Percentiles rank a stretch among this genome's conserved stretches.
phyloP scores from a whole-genome alignment of 164 flowering plant species.

The Euptelea pleiosperma region DNA sequence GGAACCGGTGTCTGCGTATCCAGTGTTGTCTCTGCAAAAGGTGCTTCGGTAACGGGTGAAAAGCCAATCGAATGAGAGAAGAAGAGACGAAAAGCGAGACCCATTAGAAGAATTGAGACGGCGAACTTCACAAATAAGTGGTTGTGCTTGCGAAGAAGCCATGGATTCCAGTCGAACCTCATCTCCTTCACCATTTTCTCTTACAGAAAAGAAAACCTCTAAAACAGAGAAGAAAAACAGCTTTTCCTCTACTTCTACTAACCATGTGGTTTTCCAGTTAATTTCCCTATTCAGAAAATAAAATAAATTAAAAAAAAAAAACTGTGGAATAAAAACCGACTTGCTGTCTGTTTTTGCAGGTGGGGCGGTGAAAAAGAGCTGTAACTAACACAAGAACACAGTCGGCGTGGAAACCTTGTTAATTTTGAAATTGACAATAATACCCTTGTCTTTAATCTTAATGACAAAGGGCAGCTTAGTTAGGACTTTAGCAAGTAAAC shows the following conservation, averaged over 20 bases:
- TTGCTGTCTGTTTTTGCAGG: too few species aligned
- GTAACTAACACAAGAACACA: too few species aligned
- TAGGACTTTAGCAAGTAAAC: too few species aligned
- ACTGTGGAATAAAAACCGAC: too few species aligned
- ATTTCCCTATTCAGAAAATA: too few species aligned
- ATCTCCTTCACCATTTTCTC: slow-evolving; percentile 33
- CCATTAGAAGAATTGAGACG: slow-evolving; percentile 43
- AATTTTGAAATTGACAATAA: too few species aligned
- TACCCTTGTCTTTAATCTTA: too few species aligned
- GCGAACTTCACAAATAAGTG: slow-evolving; percentile 47
- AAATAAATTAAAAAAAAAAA: too few species aligned
- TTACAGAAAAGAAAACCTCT: background rate
- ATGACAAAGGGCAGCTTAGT: too few species aligned
- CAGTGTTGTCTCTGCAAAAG: slow-evolving; percentile 14
- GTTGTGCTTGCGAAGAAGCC: slow-evolving; percentile 32
- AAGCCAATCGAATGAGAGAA: slow-evolving; percentile 37
- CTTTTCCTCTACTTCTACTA: background rate
- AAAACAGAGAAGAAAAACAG: background rate
- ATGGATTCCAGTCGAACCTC: slow-evolving; percentile 31
- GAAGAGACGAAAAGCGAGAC: slow-evolving; percentile 60
- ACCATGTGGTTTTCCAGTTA: too few species aligned
- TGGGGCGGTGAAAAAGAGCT: too few species aligned
- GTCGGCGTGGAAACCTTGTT: too few species aligned
- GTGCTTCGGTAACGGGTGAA: slow-evolving; percentile 19
- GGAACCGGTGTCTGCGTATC: slow-evolving; percentile 12